Base-by-base conservation (phyloP, 2,329 filamentous ascomycete genomes). In the Stachybotrys chartarum region DNA sequence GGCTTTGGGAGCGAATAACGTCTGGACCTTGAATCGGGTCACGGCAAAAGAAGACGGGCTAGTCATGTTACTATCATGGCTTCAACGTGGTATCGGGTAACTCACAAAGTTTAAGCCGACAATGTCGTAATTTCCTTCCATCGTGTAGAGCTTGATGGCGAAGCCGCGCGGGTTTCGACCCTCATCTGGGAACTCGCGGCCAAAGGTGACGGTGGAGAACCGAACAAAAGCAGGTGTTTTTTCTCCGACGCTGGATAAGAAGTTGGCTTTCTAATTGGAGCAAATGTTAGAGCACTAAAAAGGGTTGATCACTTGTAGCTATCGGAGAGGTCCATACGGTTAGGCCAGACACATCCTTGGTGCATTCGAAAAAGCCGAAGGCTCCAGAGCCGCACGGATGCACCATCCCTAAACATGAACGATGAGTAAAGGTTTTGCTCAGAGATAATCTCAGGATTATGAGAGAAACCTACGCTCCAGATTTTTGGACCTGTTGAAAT, bases 191-290 rank as follows among this genome's bases (percentile, higher is more conserved):
- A 83, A 87, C 17, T 85, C 86, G 61, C 82, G 83, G 66, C 87
- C 85, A 57, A 84, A 83, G 70, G 84, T 85, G 17, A 88, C 85
- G n/a, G 86, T 89, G 1, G 85, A 88, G 70, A 89, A 88, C 3
- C 84, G 80, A 30, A 80, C 75, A 31, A 82, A 75, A 61, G 83
- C 69, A 12, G 82, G 81, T 55, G 82, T 85, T 66, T 80, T 76
- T 71, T 85, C 85, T 62, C 82, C 83, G 12, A 78, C 71, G 53
- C 78, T 72, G 69, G 72, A 75, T 59, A 78, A 42, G 14, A 55
- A 58, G 48, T 58, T 44, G 11, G 55, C 57, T 58, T 57, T 58
- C 57, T 57, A 17, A 2, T 12, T n/a, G n/a, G n/a, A n/a, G n/a
- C n/a, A n/a, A n/a, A n/a, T n/a, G n/a, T n/a, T n/a, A n/a, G n/a